These are phyloP conservation scores for Letharia columbiana DNA, from an alignment of 495 filamentous ascomycete species.

Conservation along the genomic window DNA sequence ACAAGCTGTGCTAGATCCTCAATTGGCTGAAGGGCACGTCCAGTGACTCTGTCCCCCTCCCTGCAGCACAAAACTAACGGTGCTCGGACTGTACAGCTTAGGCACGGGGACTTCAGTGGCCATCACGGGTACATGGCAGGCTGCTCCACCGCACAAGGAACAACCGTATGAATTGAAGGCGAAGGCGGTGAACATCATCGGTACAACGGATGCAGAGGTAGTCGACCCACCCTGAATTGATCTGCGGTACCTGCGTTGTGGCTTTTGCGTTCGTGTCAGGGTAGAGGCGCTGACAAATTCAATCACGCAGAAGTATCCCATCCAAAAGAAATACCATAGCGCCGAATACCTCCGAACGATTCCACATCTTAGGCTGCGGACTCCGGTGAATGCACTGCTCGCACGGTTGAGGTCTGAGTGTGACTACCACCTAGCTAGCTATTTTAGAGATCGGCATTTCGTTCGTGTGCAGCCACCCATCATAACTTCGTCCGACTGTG, in stretches of 20 bases:
- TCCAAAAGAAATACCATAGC: constrained; percentile 91
- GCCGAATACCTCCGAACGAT: constrained; percentile 80
- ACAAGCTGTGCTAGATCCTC: constrained; percentile 72
- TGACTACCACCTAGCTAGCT: constrained; percentile 55
- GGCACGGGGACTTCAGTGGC: constrained; percentile 71
- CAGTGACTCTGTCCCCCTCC: constrained; percentile 20
- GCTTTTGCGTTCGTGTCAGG: neutral
- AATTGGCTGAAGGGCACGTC: constrained; percentile 69
- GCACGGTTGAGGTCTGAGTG: constrained; percentile 83
- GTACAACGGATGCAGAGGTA: constrained; percentile 70
- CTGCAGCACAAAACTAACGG: constrained; percentile 6
- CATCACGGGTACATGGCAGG: constrained; percentile 69
- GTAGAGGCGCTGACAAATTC: constrained; percentile 12
- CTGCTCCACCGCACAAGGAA: constrained; percentile 55
- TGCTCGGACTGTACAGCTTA: constrained; percentile 44
- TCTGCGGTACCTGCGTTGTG: constrained; percentile 6
- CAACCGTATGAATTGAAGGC: constrained; percentile 79
- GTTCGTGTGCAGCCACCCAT: constrained; percentile 86
- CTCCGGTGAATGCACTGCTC: constrained; percentile 70
- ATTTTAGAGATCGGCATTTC: constrained; percentile 61
- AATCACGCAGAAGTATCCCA: constrained; percentile 62
- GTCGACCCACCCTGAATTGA: constrained; percentile 25
- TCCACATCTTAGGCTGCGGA: constrained; percentile 80
- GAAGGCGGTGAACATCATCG: constrained; percentile 57
- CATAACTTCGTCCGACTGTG: constrained; percentile 94